These are phyloP conservation scores for Artemisia tridentata DNA, from an alignment of 129 eudicot genomes.

Conservation along the genomic window DNA sequence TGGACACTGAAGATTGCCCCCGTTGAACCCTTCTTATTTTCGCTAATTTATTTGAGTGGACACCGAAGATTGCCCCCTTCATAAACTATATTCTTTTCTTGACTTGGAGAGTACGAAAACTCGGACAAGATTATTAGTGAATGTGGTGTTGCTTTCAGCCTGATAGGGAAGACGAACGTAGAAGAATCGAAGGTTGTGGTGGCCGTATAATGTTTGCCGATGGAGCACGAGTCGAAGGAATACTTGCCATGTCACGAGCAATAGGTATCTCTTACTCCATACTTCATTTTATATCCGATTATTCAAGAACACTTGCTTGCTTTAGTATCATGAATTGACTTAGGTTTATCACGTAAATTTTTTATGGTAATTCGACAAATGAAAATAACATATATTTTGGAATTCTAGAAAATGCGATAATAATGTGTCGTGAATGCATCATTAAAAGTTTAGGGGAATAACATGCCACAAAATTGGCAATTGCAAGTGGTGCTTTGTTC, in stretches of 20 bases:
- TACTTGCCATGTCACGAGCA: conserved; percentile 62
- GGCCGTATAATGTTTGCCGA: conserved; percentile 33
- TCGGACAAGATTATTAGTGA: not conserved
- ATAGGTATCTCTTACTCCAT: conserved; percentile 37
- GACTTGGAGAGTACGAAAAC: not conserved
- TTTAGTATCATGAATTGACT: not conserved
- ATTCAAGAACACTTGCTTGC: not conserved
- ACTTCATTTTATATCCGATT: too few relatives aligned
- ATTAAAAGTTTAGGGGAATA: not conserved
- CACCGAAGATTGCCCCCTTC: not conserved
- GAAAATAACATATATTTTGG: not conserved
- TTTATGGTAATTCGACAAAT: not conserved
- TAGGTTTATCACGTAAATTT: not conserved
- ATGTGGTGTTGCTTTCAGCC: conserved; percentile 32
- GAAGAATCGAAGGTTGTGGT: conserved; percentile 46
- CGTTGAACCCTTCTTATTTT: too few relatives aligned
- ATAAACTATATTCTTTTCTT: not conserved
- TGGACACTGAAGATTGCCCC: not conserved
- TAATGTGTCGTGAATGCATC: not conserved
- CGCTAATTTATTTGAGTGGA: too few relatives aligned
- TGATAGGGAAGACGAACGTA: conserved; percentile 48
- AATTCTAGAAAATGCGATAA: not conserved
- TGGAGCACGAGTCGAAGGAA: conserved; percentile 57
- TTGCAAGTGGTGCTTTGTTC: not conserved
- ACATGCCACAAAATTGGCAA: not conserved